Conservation (phyloP, 768 basidiomycete genomes). For the Hericium erinaceus region DNA sequence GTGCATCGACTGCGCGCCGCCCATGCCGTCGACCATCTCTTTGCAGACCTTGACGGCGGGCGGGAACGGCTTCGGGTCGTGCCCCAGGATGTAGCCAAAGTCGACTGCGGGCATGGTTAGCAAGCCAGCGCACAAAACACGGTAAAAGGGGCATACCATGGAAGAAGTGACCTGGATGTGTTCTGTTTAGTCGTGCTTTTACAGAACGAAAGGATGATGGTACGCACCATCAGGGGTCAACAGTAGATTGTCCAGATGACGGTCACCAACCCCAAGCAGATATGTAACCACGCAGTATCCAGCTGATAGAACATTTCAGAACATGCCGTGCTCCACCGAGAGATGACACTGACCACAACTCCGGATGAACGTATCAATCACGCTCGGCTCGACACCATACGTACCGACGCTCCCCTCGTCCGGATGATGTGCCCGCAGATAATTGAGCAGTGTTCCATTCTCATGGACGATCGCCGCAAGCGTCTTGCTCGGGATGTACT, state of each 20-base stretch:
- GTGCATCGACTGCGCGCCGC: constrained; percentile 92
- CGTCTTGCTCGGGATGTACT: constrained; percentile 93
- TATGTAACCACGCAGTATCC: constrained; percentile 98
- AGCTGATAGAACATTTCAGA: constrained; percentile 40
- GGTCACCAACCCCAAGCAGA: constrained; percentile 91
- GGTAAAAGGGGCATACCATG: constrained; percentile 50
- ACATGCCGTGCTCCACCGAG: background rate
- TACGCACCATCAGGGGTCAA: constrained; percentile 78
- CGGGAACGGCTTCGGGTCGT: constrained; percentile 95
- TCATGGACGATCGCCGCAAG: constrained; percentile 93
- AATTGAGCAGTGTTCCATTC: constrained; percentile 80
- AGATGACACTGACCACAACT: constrained; percentile 77
- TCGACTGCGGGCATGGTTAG: constrained; percentile 53
- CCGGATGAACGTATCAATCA: constrained; percentile 92
- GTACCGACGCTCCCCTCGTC: constrained; percentile 94
- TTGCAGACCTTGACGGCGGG: constrained; percentile 98
- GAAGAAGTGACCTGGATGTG: constrained; percentile 75
- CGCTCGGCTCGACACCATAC: constrained; percentile 87
- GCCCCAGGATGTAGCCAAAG: constrained; percentile 95
- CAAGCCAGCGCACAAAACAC: background rate
- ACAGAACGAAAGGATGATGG: background rate
- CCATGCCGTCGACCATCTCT: constrained; percentile 99
- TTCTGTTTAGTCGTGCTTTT: no score
- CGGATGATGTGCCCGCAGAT: constrained; percentile 75
- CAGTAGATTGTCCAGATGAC: constrained; percentile 92